Conservation (phyloP, 208 protist species). For the Crithidia bombi region DNA sequence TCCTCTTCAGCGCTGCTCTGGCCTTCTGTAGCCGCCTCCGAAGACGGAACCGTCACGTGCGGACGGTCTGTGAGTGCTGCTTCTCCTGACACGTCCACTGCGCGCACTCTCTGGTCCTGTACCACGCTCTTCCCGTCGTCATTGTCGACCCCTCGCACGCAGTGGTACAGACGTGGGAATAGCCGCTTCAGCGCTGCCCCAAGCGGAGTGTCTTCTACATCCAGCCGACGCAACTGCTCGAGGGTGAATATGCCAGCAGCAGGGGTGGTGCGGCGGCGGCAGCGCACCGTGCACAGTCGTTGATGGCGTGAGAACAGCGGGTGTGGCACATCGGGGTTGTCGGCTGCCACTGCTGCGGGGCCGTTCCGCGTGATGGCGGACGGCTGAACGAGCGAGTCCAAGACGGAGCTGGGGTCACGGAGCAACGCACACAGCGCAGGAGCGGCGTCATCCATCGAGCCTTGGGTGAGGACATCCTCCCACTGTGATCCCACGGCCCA, state of each 20-base stretch:
- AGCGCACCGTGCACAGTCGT: background rate
- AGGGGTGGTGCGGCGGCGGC: background rate
- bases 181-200: background rate
- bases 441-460: background rate
- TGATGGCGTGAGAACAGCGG: background rate
- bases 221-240: background rate
- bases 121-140: background rate
- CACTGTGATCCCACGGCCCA: background rate
- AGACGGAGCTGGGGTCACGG: background rate
- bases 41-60: too few species aligned
- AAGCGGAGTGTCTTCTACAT: slow-evolving; percentile 6
- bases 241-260: background rate
- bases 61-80: too few species aligned
- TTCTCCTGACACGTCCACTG: too few species aligned
- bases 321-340: too few species aligned
- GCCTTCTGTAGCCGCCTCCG: background rate
- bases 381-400: background rate
- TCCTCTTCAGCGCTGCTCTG: background rate
- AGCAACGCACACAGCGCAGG: slow-evolving; percentile 4
- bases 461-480: slow-evolving; percentile 12
- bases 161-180: slow-evolving; percentile 7
- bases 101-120: too few species aligned
- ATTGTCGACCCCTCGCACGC: background rate
- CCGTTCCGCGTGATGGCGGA: background rate
- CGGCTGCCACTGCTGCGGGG: background rate